Conservation (phyloP, 2,329 filamentous ascomycete genomes). For the Plenodomus biglobosus region DNA sequence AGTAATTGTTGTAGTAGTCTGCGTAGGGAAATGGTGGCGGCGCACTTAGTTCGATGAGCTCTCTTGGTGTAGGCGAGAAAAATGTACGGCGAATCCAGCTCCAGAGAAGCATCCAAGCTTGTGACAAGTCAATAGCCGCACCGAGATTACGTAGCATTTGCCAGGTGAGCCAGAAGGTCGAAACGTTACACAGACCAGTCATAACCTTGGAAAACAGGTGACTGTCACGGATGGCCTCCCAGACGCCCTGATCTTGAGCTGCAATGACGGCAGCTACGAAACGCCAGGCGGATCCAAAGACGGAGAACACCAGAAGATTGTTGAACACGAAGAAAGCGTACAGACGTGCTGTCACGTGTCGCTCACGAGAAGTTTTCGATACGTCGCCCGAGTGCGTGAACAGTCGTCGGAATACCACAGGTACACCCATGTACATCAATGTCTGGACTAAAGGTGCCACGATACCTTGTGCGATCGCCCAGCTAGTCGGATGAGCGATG, state of each 20-base stretch:
- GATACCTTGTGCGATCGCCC: conserved; percentile 91
- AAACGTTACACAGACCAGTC: conserved; percentile 74
- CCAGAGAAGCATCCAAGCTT: conserved; percentile 77
- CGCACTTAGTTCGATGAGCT: conserved; percentile 89
- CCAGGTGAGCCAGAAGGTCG: conserved; percentile 88
- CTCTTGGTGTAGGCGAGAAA: conserved; percentile 81
- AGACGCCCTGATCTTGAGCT: conserved; percentile 57
- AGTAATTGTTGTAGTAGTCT: conserved; percentile 95
- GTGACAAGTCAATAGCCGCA: conserved; percentile 76
- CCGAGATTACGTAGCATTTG: conserved; percentile 89
- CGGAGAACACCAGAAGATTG: conserved; percentile 88
- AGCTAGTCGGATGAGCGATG: conserved; percentile 63
- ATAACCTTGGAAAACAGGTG: conserved; percentile 68
- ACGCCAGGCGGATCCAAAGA: conserved; percentile 84
- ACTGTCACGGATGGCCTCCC: conserved; percentile 66
- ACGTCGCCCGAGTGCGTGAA: conserved; percentile 82
- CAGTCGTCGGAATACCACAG: conserved; percentile 85
- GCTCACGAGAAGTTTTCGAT: conserved; percentile 86
- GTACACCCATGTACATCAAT: conserved; percentile 79
- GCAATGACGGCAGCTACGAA: conserved; percentile 69
- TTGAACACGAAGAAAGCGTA: conserved; percentile 99
- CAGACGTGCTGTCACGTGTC: conserved; percentile 81
- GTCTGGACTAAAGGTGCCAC: conserved; percentile 83
- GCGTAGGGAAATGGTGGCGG: conserved; percentile 92
- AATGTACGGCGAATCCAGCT: conserved; percentile 80